phyloP scores from a whole-genome alignment of 2,329 filamentous ascomycete genomes.

The Byssochlamys sp. region DNA sequence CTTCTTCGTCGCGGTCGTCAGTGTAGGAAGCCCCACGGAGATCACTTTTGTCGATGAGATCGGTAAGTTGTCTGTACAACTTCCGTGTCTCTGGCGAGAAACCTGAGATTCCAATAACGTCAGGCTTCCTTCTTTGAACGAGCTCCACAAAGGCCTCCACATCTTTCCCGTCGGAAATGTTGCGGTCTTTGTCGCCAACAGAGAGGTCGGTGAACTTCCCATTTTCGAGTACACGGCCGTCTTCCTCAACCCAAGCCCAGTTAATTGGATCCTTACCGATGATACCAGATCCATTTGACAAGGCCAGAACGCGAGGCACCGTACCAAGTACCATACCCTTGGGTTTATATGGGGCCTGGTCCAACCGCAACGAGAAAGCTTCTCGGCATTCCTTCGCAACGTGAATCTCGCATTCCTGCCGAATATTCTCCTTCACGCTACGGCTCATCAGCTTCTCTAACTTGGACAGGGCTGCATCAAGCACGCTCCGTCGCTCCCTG shows the following conservation, averaged over 20 bases:
- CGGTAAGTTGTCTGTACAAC: conserved; percentile 70
- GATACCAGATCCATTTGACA: conserved; percentile 77
- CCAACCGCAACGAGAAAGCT: conserved; percentile 77
- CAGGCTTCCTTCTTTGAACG: conserved; percentile 68
- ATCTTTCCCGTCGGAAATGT: conserved; percentile 54
- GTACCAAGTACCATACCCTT: conserved; percentile 86
- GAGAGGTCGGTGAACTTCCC: conserved; percentile 76
- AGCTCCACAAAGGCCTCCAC: conserved; percentile 67
- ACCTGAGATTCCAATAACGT: conserved; percentile 82
- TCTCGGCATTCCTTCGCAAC: conserved; percentile 81
- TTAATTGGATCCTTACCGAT: conserved; percentile 66
- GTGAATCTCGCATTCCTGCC: conserved; percentile 86
- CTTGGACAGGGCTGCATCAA: conserved; percentile 71
- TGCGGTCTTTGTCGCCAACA: conserved; percentile 55
- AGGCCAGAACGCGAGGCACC: conserved; percentile 70
- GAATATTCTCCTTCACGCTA: conserved; percentile 86
- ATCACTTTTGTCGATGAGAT: conserved; percentile 66
- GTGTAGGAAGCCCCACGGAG: conserved; percentile 74
- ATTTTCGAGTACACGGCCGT: conserved; percentile 78
- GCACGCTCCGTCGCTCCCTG: conserved; percentile 69
- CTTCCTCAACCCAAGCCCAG: conserved; percentile 90
- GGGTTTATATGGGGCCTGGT: conserved; percentile 92
- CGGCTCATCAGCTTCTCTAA: conserved; percentile 76
- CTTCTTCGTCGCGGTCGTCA: conserved; percentile 68
- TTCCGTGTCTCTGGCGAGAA: conserved; percentile 79